These are phyloP conservation scores for Canna indica DNA, from an alignment of 176 grass and related monocot species.

Conservation along the genomic window DNA sequence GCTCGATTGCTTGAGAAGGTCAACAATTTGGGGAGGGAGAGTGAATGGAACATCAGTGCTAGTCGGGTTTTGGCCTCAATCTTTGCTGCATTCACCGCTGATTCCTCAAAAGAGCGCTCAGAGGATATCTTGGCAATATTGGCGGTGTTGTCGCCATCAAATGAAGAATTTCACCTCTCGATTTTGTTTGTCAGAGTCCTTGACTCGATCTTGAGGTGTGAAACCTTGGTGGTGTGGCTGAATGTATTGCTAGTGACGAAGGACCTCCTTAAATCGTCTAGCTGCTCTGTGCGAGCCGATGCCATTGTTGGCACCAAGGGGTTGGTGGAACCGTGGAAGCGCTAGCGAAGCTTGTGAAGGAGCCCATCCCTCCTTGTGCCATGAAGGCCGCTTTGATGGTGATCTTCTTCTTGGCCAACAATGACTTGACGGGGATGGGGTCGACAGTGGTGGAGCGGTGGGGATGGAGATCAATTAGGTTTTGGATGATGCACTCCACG, in stretches of 20 bases:
- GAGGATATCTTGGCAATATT: conserved; percentile 46
- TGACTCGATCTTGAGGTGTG: conserved; percentile 24
- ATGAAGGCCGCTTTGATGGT: conserved; percentile 50
- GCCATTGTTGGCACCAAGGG: conserved; percentile 22
- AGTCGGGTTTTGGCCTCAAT: conserved; percentile 17
- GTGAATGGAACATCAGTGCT: conserved; percentile 50
- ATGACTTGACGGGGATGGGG: not conserved
- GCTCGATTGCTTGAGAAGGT: conserved; percentile 17
- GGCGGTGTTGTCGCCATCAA: conserved; percentile 41
- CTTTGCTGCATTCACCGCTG: conserved; percentile 25
- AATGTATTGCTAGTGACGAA: conserved; percentile 42
- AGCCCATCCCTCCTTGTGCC: conserved; percentile 39
- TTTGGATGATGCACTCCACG: too few species aligned
- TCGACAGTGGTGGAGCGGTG: conserved; percentile 18
- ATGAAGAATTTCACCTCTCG: conserved; percentile 25
- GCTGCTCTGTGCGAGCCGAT: conserved; percentile 11
- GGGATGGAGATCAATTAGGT: too few species aligned
- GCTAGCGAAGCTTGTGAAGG: conserved; percentile 37
- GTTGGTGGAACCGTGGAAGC: conserved; percentile 24
- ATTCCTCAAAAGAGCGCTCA: not conserved
- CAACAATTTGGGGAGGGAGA: conserved; percentile 49
- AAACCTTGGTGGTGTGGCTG: conserved; percentile 21
- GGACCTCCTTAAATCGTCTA: conserved; percentile 35
- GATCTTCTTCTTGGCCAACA: conserved; percentile 39
- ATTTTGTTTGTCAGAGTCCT: conserved; percentile 31